Evolutionary conservation across 352 stramenopile species (phyloP).

Genomic region (Pythium aristosporum): DNA sequence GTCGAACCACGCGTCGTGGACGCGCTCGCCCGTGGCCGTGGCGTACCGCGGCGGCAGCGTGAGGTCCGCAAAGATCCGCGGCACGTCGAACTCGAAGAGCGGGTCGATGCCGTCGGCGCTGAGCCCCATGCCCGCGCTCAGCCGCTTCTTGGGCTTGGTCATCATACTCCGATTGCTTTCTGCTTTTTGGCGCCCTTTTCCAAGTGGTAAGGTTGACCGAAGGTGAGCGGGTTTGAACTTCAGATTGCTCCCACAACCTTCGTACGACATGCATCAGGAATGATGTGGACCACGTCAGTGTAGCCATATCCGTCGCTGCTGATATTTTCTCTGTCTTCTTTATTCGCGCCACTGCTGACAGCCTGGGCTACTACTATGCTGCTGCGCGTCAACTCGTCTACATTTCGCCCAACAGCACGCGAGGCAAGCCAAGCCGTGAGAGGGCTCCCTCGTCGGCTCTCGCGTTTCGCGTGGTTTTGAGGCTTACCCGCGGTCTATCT

Average conservation of each 20-base stretch:
- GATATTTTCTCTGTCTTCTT: too few species aligned
- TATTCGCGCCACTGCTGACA: too few species aligned
- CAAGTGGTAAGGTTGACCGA: neutral
- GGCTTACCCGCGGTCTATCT: too few species aligned
- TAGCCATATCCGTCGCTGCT: slow-evolving; percentile 10
- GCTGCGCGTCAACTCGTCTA: too few species aligned
- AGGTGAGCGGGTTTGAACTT: slow-evolving; percentile 2
- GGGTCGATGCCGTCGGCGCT: slow-evolving; percentile 40
- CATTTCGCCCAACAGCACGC: too few species aligned
- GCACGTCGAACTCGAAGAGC: slow-evolving; percentile 78
- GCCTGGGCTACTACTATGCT: too few species aligned
- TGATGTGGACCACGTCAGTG: slow-evolving; percentile 3
- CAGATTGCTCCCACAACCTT: neutral
- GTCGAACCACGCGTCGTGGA: slow-evolving; percentile 73
- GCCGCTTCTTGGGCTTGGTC: slow-evolving; percentile 30
- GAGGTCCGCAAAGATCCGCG: slow-evolving; percentile 57
- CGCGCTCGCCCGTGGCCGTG: neutral
- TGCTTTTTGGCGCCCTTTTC: neutral
- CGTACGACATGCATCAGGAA: neutral
- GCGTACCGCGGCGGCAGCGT: slow-evolving; percentile 27
- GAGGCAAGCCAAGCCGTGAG: too few species aligned
- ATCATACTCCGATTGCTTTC: neutral
- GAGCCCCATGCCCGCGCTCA: slow-evolving; percentile 26
- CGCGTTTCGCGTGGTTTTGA: too few species aligned
- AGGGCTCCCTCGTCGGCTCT: too few species aligned